Conservation (phyloP, 176 grass and related monocot genomes). For the Alopecurus myosuroides region DNA sequence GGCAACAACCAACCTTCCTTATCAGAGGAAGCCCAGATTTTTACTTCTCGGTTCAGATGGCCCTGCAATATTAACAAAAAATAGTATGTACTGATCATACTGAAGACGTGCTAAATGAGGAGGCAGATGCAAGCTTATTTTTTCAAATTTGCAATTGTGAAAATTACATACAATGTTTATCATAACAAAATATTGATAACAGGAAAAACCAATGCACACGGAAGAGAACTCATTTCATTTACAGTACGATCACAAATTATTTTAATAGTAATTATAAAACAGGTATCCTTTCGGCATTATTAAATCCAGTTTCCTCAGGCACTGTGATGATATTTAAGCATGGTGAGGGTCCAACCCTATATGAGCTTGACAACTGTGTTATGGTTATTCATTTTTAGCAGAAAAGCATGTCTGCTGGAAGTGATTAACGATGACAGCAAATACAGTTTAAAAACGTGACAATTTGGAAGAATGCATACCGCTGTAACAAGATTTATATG, state of each 20-base stretch:
- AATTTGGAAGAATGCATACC: slow-evolving; percentile 44
- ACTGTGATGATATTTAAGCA: not conserved
- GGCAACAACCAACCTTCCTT: slow-evolving; percentile 82
- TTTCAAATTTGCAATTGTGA: not conserved
- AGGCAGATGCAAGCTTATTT: not conserved
- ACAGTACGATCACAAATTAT: not conserved
- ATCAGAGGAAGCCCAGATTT: slow-evolving; percentile 77
- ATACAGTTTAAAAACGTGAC: not conserved
- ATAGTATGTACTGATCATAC: not conserved
- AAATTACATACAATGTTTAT: not conserved
- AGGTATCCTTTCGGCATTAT: not conserved
- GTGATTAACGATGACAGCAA: not conserved
- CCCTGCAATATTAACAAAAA: slow-evolving; percentile 48
- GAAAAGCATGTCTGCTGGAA: not conserved
- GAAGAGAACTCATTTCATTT: not conserved
- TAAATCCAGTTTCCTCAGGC: not conserved
- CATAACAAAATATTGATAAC: not conserved
- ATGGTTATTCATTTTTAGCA: slow-evolving; percentile 3
- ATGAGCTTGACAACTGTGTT: not conserved
- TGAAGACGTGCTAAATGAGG: slow-evolving; percentile 13
- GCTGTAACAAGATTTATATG: slow-evolving; percentile 95
- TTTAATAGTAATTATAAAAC: not conserved
- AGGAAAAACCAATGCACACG: not conserved
- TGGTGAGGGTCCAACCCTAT: not conserved
- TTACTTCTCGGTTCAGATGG: slow-evolving; percentile 80